Base-by-base conservation (phyloP, 192 early-diverging fungal species). In the Pilobolus umbonatus region DNA sequence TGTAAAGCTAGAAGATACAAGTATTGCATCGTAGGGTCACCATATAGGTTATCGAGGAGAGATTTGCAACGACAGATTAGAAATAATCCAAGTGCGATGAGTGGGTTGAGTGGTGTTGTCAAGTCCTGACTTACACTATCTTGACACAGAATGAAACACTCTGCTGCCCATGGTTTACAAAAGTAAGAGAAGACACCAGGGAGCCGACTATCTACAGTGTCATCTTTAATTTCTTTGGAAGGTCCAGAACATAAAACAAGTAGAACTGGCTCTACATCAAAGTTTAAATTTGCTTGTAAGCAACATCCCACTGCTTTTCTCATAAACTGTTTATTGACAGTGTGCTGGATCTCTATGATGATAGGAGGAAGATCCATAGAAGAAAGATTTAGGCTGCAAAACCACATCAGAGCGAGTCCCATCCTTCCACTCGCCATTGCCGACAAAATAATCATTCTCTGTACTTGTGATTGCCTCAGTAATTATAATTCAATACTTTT, bases 401-500 rank as follows among this genome's bases (percentile, higher is more conserved):
- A 51, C 12, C 11, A 51, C n/a, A 24, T 51, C 49, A n/a, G 49
- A 51, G 14, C 32, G 49, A 8, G 49, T n/a, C 29, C 31, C 49
- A 32, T 51, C 29, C n/a, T 2, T 30, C 49, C 49, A 51, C 17
- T 51, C 49, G 29, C 29, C 14, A 21, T 30, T 32, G 12, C 29
- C 49, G 17, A n/a, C 17, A 21, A 51, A 32, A 17, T 51, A 51
- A 17, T 32, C 29, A 34, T 51, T 32, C 21, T 10, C n/a, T 51
- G 14, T 51, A 1, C 32, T 53, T 53, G 35, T 24, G 7, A 53
- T 9, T 1, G 30, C 30, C 35, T 53, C 32, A 36, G 52, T 54
- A 38, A 39, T n/a, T 54, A 38, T 38, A 25, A 22, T 54, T 54
- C 19, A 54, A 15, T 35, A 54, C 52, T 22, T 36, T 35, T 38